Conservation (phyloP, 2,329 filamentous ascomycete species). For the Xylaria sp. region DNA sequence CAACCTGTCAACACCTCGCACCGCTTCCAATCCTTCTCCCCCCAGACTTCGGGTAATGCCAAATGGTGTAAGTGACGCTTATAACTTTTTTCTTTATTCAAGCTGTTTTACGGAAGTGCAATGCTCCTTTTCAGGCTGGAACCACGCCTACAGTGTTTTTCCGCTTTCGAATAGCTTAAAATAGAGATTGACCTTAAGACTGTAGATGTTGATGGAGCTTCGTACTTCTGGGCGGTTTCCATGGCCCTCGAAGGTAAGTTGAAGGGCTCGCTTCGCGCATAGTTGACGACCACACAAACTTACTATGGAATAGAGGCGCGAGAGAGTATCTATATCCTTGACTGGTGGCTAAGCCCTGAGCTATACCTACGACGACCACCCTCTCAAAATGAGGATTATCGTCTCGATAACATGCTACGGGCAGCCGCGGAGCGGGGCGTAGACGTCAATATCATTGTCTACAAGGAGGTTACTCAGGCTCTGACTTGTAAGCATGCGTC, state of each 20-base stretch:
- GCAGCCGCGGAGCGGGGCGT: slow-evolving; percentile 86
- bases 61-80: slow-evolving; percentile 71
- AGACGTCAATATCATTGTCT: slow-evolving; percentile 85
- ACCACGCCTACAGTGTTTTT: neutral
- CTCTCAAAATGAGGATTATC: slow-evolving; percentile 81
- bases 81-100: neutral
- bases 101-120: neutral
- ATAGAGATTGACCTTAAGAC: neutral
- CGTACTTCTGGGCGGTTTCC: slow-evolving; percentile 87
- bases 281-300: slow-evolving; percentile 2
- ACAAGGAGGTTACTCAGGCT: slow-evolving; percentile 88
- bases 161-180: neutral
- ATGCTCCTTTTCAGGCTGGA: neutral
- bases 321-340: slow-evolving; percentile 84
- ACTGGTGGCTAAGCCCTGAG: slow-evolving; percentile 92
- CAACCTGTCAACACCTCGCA: slow-evolving; percentile 56
- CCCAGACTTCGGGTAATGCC: slow-evolving; percentile 75
- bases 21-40: slow-evolving; percentile 75
- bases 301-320: slow-evolving; percentile 63
- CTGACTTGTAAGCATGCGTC: slow-evolving; percentile 72
- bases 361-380: slow-evolving; percentile 87
- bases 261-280: slow-evolving; percentile 17
- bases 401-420: slow-evolving; percentile 83
- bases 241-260: slow-evolving; percentile 73
- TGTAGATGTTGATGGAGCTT: slow-evolving; percentile 76